Base-by-base conservation (phyloP, 768 basidiomycete genomes). In the Boletus rubescentipes region DNA sequence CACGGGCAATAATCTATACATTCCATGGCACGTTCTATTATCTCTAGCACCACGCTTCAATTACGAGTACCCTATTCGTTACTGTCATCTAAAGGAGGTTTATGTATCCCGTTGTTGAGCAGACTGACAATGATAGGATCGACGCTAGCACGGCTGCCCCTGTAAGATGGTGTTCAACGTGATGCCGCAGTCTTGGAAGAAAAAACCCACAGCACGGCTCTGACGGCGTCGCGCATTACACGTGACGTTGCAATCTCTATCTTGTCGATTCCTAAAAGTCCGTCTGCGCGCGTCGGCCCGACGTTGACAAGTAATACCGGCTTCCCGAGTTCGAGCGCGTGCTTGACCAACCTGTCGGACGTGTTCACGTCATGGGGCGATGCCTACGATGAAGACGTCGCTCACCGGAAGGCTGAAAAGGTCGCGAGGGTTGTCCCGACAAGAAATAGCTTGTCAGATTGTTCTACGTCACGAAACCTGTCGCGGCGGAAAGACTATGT, bases 401-500 rank as follows among this genome's bases (percentile, higher is more conserved):
- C 61, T 37, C 59, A 90, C 91, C 91, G 79, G 71, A 87, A 97
- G 3, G 93, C 93, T 7, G 91, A 94, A 71, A 89, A 97, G 0
- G 95, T 98, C 1, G 96, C 93, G 26, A 97, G 81, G 1, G 92
- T 93, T 0, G 93, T 95, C 32, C 95, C 96, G 35, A 96, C 73
- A 37, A 96, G 73, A 41, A 98, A 80, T 0, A 98, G 70, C 41
- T 83, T 77, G 48, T 91, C 86, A 20, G 83, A 74, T 9, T 68
- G 65, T 54, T 86, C 81, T 36, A 95, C 64, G 32, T 84, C 75
- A 16, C 61, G 64, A 62, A 81, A 85, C 26, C 90, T 90, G 55
- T 11, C 30, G 31, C 9, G 29, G 18, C 29, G 4, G 20, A 18
- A 43, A 18, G 51, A 29, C 0, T 12, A 7, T 18, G 32, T 48